Evolutionary conservation across 2,329 filamentous ascomycete genomes (phyloP), one percentile per base, ranked within the genome.

Genomic region (Fusarium globosum): DNA sequence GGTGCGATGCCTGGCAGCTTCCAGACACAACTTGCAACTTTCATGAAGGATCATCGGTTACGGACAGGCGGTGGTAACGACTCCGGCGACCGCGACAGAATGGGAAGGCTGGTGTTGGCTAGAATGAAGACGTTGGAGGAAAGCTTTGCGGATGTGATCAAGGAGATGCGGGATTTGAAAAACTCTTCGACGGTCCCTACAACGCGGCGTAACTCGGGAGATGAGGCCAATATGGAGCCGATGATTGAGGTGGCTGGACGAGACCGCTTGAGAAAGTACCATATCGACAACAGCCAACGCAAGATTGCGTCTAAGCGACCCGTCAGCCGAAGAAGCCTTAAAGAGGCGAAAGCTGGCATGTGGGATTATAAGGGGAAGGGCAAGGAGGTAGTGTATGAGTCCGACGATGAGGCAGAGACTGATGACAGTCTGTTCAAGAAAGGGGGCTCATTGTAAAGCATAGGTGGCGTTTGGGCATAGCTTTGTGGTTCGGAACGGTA

Each of bases 81-180:
- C 52, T 66, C 80, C 8, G 82, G 79, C 61, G 85, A 86, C 86
- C 89, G 81, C 30, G 92, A 94, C 78, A 89, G 93, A 45, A 93
- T 95, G 88, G 91, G 92, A 75, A 89, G 94, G 63, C 88, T 97
- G 51, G 93, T 98, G 82, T 85, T 98, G 51, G 94, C 94, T 14
- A 88, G 94, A 39, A 98, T 98, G 94, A 96, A 96, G 81, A 96
- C 93, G 13, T 87, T 98, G 5, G 95, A 98, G 80, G 94, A 97
- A 82, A 93, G 95, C 20, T 96, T 98, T 81, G 89, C 93, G 6
- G 94, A 97, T 68, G 92, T 97, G n/a, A 89, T 95, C 64, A 90
- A 90, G 71, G 94, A 96, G 81, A 92, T 97, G 80, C 90, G 93
- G 70, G 89, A 90, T 71, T 83, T 89, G 80, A 89, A 85, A 82